phyloP scores from a whole-genome alignment of 768 basidiomycete species.

The Calocera cornea region DNA sequence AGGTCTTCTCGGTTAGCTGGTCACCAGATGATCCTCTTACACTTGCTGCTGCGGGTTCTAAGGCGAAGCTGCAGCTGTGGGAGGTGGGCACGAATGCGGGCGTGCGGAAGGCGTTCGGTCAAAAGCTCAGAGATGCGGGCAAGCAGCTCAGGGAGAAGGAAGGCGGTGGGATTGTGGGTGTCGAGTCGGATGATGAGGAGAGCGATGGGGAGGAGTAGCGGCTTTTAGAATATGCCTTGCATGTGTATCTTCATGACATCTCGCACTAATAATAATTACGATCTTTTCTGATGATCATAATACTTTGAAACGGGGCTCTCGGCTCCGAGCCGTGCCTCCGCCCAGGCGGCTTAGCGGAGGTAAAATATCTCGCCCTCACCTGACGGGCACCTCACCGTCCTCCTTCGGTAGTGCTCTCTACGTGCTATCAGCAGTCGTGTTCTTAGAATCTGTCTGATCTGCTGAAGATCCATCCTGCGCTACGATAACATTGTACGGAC shows the following conservation, averaged over 20 bases:
- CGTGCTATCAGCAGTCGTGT: too few species aligned
- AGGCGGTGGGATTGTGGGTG: conserved; percentile 36
- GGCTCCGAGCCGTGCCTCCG: too few species aligned
- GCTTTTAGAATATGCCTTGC: not conserved
- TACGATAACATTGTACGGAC: too few species aligned
- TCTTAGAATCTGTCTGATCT: too few species aligned
- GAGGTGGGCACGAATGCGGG: conserved; percentile 76
- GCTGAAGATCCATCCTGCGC: too few species aligned
- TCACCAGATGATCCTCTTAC: conserved; percentile 93
- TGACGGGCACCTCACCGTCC: too few species aligned
- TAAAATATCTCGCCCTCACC: too few species aligned
- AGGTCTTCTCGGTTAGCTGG: conserved; percentile 83
- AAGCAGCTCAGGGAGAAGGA: conserved; percentile 50
- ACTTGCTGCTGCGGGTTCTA: conserved; percentile 85
- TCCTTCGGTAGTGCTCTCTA: too few species aligned
- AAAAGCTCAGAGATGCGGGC: conserved; percentile 63
- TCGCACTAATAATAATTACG: not conserved
- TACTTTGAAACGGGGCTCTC: too few species aligned
- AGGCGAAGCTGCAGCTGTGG: conserved; percentile 91
- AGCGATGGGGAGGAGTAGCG: conserved; percentile 24
- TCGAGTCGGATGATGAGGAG: conserved; percentile 52
- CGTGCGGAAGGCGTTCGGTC: conserved; percentile 67
- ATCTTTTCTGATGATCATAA: too few species aligned
- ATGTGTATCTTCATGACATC: not conserved
- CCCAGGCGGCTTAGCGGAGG: too few species aligned